A percentile compares a stretch with the other conserved stretches of the same genome.
phyloP scores from a whole-genome alignment of 306 rosid species.

The Astragalus glycyphyllos region DNA sequence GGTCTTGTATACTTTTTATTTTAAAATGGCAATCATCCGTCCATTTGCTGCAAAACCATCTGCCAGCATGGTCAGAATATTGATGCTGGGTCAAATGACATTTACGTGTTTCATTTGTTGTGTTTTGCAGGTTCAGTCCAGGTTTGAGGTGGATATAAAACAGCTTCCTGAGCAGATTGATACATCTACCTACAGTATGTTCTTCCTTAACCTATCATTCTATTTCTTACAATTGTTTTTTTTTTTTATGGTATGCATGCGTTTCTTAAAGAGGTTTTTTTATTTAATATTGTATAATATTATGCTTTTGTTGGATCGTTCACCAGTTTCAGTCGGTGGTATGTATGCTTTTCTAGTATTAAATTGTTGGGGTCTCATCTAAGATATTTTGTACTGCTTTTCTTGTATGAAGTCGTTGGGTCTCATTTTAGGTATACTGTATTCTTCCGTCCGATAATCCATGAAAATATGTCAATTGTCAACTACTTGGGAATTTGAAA shows the following conservation, averaged over 20 bases:
- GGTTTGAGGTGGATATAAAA: constrained; percentile 98
- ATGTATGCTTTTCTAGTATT: not conserved
- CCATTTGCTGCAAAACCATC: constrained; percentile 3
- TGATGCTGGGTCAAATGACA: not conserved
- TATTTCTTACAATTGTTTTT: not conserved
- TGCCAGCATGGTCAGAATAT: not conserved
- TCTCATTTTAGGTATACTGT: too few species aligned
- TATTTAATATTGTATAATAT: not conserved
- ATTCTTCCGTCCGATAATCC: too few species aligned
- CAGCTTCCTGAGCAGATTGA: constrained; percentile 99
- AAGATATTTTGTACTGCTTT: not conserved
- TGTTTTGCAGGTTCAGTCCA: constrained; percentile 81
- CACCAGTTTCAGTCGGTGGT: not conserved
- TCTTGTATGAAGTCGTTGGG: too few species aligned
- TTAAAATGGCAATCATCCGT: not conserved
- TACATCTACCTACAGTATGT: constrained; percentile 94
- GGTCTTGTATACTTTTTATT: not conserved
- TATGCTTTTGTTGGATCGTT: not conserved
- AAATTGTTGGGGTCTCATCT: not conserved
- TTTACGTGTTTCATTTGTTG: constrained; percentile 19
- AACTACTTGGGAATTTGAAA: not conserved
- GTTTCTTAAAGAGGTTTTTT: too few species aligned
- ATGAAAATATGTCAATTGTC: too few species aligned
- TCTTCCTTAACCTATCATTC: constrained; percentile 2
- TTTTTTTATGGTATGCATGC: too few species aligned